Conservation (phyloP, 441 rosid genomes). For the Populus tomentosa region DNA sequence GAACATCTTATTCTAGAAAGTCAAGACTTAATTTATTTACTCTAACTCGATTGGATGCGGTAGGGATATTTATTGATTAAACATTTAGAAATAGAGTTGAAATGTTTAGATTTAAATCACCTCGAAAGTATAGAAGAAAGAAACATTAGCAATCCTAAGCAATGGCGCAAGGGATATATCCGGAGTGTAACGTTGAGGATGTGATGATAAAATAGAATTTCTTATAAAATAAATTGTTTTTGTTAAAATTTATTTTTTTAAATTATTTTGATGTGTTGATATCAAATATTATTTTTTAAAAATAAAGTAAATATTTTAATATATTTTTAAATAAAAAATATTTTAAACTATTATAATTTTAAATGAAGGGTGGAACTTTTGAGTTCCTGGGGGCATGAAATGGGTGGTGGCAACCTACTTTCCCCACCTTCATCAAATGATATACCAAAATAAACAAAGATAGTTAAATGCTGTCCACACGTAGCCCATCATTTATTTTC, state of each 20-base stretch:
- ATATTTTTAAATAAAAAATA: too few relatives aligned
- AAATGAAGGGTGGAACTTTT: too few relatives aligned
- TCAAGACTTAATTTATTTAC: not conserved
- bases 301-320: too few relatives aligned
- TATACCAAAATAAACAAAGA: not conserved
- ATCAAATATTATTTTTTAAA: too few relatives aligned
- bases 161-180: not conserved
- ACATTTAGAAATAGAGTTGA: not conserved
- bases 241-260: too few relatives aligned
- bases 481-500: not conserved
- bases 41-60: not conserved
- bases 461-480: slow-evolving; percentile 7
- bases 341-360: too few relatives aligned
- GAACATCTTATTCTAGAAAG: not conserved
- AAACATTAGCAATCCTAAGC: not conserved
- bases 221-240: too few relatives aligned
- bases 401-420: slow-evolving; percentile 3
- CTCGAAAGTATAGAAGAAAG: not conserved
- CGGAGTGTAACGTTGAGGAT: too few relatives aligned
- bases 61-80: too few relatives aligned
- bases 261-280: too few relatives aligned
- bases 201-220: too few relatives aligned
- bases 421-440: not conserved
- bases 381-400: not conserved
- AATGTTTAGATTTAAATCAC: not conserved